Evolutionary conservation across 257 asterid genomes (phyloP).

Genomic region (Agastache rugosa): DNA sequence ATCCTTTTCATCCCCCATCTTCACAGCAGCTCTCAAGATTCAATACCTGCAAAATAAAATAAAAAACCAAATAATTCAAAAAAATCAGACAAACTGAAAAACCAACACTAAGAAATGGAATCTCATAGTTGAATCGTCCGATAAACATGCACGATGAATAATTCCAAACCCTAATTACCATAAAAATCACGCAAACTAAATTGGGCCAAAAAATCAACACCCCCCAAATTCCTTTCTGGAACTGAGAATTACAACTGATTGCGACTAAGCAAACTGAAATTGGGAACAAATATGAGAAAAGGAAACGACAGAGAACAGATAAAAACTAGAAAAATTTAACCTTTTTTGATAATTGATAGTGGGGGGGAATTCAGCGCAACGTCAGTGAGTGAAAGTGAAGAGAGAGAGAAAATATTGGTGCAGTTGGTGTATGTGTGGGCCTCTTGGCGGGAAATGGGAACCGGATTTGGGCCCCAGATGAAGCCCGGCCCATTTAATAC

Average conservation of each 20-base stretch:
- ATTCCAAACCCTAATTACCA: conserved; percentile 44
- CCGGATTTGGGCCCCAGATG: not conserved
- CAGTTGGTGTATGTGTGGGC: conserved; percentile 37
- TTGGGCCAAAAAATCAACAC: not conserved
- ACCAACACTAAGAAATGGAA: conserved; percentile 6
- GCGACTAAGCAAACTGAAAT: conserved; percentile 9
- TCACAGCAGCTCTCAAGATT: conserved; percentile 32
- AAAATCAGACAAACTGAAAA: not conserved
- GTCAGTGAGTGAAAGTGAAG: conserved; percentile 34
- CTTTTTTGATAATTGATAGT: not conserved
- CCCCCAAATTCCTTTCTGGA: not conserved
- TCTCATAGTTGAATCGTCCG: conserved; percentile 14
- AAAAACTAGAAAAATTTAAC: not conserved
- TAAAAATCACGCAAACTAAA: not conserved
- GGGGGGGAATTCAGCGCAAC: conserved; percentile 25
- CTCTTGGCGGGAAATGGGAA: conserved; percentile 46
- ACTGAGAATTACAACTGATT: not conserved
- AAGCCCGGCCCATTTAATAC: conserved; percentile 22
- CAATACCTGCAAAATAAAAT: conserved; percentile 34
- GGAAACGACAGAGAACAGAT: not conserved
- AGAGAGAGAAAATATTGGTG: conserved; percentile 5
- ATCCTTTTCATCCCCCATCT: conserved; percentile 87
- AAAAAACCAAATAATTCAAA: not conserved
- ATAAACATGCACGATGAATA: conserved; percentile 21
- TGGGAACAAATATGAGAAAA: not conserved